Base-by-base conservation (phyloP, 2,329 filamentous ascomycete species). In the Venturia effusa region DNA sequence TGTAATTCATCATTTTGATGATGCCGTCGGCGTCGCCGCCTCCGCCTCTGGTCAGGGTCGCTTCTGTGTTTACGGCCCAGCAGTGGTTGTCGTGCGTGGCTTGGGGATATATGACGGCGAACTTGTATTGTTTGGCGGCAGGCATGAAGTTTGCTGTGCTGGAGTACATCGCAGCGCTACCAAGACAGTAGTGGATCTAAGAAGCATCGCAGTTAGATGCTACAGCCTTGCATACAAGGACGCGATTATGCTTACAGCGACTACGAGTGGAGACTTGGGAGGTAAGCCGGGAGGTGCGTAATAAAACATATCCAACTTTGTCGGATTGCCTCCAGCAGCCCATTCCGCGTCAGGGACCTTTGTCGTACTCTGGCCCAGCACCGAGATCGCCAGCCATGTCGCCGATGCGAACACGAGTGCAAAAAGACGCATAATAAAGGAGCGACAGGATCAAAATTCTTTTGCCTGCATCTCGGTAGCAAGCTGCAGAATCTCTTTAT, bases 61-160 rank as follows among this genome's bases (percentile, higher is more conserved):
- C 76, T n/a, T 74, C 73, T 2, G 78, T 81, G 7, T 80, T 80
- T 4, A 84, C 80, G 62, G 84, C 82, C 81, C 81, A 84, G 73
- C 82, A 84, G 43, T 71, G 70, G 67, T 79, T 78, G 0, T 78
- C 78, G 51, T 63, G 45, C 11, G 48, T 40, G 3, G 77, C 77
- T 66, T 78, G 73, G 1, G 81, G 80, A 70, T 80, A 84, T 67
- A 84, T 80, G 64, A 83, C 78, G 59, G 85, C 83, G 69, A 80
- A 84, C 43, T 81, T 81, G 63, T 83, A 74, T 61, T 74, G 68
- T 66, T 79, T 77, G n/a, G 83, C 81, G 7, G 81, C 71, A 2
- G 74, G 72, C n/a, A 81, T 78, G 69, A 80, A 85, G n/a, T 79
- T 78, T 6, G 80, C 79, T 27, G 75, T 76, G 4, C 69, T 69